Base-by-base conservation (phyloP, 164 flowering plant genomes). In the Kalanchoe fedtschenkoi region DNA sequence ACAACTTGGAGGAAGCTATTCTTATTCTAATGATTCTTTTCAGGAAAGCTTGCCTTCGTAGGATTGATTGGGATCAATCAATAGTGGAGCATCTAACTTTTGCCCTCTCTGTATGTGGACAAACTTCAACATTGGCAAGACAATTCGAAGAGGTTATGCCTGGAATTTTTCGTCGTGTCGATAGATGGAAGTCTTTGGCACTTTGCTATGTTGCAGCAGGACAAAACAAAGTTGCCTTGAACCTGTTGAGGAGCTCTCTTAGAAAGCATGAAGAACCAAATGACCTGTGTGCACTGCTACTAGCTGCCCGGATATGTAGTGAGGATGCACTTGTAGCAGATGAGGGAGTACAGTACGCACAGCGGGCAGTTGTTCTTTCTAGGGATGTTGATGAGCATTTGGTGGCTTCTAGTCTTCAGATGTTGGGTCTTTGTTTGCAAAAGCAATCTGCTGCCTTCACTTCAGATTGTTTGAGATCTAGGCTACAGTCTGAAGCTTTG, bases 1-100 rank as follows among this genome's bases (percentile, higher is more conserved):
- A 82, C 70, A 93, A 88, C 79, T 66, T 93, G 43, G 97, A 93
- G 72, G 99, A 93, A 72, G 89, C 97, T 56, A 81, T 87, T 72
- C 75, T 93, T 34, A 81, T 93, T 57, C 72, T 93, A 71, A 81
- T 90, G 96, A 81, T 93, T 73, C 81, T 90, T 59, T 60, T 88
- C 76, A 81, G 81, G 70, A 90, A 91, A 61, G 75, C 60, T 68
- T 65, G 42, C 72, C 83, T 81, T 59, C 89, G 95, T 10, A 84
- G 77, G 67, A 75, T 62, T 60, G 72, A 81, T 61, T 90, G 96
- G 95, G 99, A 93, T 66, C 96, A 87, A 34, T 83, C 92, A 5
- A 74, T 93, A 4, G 72, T 90, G 74, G 96, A 93, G 64, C 92
- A 93, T 75, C 80, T 93, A 57, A 80, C 85, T 6, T 88, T 76